phyloP scores from a whole-genome alignment of 768 basidiomycete genomes.

The Suillus spraguei region DNA sequence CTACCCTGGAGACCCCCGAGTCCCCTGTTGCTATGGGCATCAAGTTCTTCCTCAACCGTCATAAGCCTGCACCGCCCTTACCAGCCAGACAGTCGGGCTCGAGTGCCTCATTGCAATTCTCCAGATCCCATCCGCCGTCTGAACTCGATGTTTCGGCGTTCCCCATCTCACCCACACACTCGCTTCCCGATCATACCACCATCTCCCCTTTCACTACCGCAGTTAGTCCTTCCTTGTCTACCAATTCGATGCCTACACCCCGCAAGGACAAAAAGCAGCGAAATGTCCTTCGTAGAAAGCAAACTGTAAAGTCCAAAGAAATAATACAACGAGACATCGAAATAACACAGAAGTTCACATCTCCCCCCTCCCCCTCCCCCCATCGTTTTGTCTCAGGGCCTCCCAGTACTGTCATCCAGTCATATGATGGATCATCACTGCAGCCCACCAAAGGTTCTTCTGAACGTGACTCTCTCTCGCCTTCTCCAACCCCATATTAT shows the following conservation, averaged over 20 bases:
- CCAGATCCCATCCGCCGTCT: conserved; percentile 19
- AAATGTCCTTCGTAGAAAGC: conserved; percentile 35
- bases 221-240: neutral
- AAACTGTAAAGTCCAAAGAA: conserved; percentile 28
- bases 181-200: conserved; percentile 15
- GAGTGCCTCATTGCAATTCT: conserved; percentile 15
- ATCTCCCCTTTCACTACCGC: no score
- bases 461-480: conserved; percentile 20
- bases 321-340: conserved; percentile 3
- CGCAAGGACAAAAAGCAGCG: conserved; percentile 25
- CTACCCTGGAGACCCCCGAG: conserved; percentile 5
- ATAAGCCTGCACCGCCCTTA: conserved; percentile 30
- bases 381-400: neutral
- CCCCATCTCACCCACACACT: conserved; percentile 12
- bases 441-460: conserved; percentile 23
- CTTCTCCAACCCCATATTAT: conserved; percentile 48
- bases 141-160: conserved; percentile 24
- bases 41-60: conserved; percentile 35
- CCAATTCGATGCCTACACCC: conserved; percentile 6
- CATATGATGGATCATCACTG: conserved; percentile 33
- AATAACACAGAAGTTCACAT: neutral
- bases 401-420: conserved; percentile 39
- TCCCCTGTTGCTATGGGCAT: conserved; percentile 30
- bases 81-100: conserved; percentile 24
- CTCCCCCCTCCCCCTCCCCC: neutral